phyloP scores from a whole-genome alignment of 495 filamentous ascomycete genomes.

The Gamarada debralockiae region DNA sequence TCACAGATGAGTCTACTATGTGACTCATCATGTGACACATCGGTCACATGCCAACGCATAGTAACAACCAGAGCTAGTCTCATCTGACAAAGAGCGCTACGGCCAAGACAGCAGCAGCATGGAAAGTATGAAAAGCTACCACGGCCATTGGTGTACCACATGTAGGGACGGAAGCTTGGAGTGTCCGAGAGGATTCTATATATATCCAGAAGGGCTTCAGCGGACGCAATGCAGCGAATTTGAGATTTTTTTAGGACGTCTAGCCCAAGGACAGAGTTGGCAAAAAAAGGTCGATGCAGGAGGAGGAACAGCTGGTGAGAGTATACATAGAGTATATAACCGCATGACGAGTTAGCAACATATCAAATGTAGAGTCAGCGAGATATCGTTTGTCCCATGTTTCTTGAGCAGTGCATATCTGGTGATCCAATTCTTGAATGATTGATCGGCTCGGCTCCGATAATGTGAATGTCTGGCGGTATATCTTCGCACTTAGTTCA shows the following conservation, averaged over 20 bases:
- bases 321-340: slow-evolving; percentile 44
- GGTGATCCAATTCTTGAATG: slow-evolving; percentile 32
- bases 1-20: too few relatives aligned
- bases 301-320: slow-evolving; percentile 45
- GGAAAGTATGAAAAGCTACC: slow-evolving; percentile 38
- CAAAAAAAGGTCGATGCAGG: slow-evolving; percentile 39
- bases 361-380: slow-evolving; percentile 25
- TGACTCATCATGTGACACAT: too few relatives aligned
- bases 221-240: slow-evolving; percentile 39
- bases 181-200: slow-evolving; percentile 36
- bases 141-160: slow-evolving; percentile 43
- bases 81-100: slow-evolving; percentile 9
- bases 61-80: too few relatives aligned
- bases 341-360: slow-evolving; percentile 34
- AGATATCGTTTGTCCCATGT: slow-evolving; percentile 36
- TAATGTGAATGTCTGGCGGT: slow-evolving; percentile 36
- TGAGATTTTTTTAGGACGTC: slow-evolving; percentile 37
- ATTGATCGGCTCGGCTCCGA: slow-evolving; percentile 25
- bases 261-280: slow-evolving; percentile 37
- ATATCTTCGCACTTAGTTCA: slow-evolving; percentile 38
- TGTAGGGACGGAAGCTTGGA: slow-evolving; percentile 35
- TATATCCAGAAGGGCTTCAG: slow-evolving; percentile 37
- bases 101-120: slow-evolving; percentile 17
- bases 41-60: too few relatives aligned
- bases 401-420: slow-evolving; percentile 36